Percentiles rank a stretch among this genome's conserved stretches.
phyloP scores from a whole-genome alignment of 2,329 filamentous ascomycete genomes.

The Xylaria sp. region DNA sequence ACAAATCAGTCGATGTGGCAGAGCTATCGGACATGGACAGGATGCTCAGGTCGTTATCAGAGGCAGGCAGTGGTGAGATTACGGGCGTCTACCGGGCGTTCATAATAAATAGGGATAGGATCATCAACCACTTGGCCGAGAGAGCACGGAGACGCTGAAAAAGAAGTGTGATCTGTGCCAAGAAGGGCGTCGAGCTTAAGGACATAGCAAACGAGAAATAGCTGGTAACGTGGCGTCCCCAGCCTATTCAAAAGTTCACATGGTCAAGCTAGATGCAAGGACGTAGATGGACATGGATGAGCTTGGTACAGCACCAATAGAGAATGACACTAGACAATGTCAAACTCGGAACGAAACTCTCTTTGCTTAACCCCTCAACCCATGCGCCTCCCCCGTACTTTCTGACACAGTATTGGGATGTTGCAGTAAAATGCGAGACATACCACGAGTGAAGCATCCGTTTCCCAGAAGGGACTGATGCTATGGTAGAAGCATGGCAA shows the following conservation, averaged over 20 bases:
- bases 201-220: conserved; percentile 24
- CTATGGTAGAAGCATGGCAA: conserved; percentile 1
- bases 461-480: not conserved
- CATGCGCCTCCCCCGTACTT: conserved; percentile 29
- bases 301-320: conserved; percentile 30
- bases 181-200: conserved; percentile 12
- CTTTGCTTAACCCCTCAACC: conserved; percentile 34
- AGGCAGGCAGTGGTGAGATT: conserved; percentile 12
- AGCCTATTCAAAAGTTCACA: conserved; percentile 30
- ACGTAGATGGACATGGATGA: conserved; percentile 37
- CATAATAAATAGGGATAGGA: conserved; percentile 24
- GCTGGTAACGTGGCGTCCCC: conserved; percentile 25
- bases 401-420: conserved; percentile 24
- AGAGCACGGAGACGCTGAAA: conserved; percentile 25
- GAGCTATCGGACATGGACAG: conserved; percentile 24
- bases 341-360: conserved; percentile 40
- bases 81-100: conserved; percentile 16
- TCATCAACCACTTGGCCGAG: conserved; percentile 27
- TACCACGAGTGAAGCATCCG: not conserved
- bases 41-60: conserved; percentile 25
- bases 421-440: not conserved
- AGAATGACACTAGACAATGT: conserved; percentile 35
- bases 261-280: conserved; percentile 34
- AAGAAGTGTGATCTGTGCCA: conserved; percentile 15
- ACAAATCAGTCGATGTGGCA: conserved; percentile 20